phyloP scores from a whole-genome alignment of 495 filamentous ascomycete species.

The Tuber brumale region DNA sequence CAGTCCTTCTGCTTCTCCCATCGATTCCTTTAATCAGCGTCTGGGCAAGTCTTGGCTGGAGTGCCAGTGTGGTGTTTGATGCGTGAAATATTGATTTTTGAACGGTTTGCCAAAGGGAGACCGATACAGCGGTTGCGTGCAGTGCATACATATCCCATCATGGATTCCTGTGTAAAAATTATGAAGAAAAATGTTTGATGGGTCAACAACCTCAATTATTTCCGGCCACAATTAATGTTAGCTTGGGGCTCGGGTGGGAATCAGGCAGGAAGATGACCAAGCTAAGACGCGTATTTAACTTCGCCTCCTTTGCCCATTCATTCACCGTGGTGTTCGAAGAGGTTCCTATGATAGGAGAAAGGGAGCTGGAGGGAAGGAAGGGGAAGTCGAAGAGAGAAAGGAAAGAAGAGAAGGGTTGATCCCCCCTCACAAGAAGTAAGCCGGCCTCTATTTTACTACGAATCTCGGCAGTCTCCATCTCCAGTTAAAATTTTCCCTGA shows the following conservation, averaged over 20 bases:
- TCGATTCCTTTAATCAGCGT: background rate
- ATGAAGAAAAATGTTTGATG: background rate
- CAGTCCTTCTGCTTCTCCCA: too few relatives aligned
- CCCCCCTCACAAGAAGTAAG: background rate
- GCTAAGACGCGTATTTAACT: conserved; percentile 30
- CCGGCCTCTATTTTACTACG: background rate
- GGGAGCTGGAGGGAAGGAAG: background rate
- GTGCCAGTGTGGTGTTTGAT: background rate
- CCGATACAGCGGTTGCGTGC: conserved; percentile 1
- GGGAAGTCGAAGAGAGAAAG: background rate
- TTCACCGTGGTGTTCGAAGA: background rate
- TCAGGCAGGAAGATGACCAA: conserved; percentile 21
- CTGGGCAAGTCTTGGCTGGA: background rate
- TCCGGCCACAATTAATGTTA: conserved; percentile 12
- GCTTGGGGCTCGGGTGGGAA: conserved; percentile 26
- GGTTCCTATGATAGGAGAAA: background rate
- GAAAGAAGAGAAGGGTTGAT: background rate
- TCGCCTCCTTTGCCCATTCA: conserved; percentile 32
- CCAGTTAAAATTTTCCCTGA: background rate
- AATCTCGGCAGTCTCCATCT: background rate
- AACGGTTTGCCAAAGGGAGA: background rate
- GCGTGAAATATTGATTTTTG: background rate
- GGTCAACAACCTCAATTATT: background rate
- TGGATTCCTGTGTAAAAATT: background rate
- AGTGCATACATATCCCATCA: background rate